These are phyloP conservation scores for Thyridium curvatum DNA, from an alignment of 2,329 filamentous ascomycete genomes.

Conservation along the genomic window DNA sequence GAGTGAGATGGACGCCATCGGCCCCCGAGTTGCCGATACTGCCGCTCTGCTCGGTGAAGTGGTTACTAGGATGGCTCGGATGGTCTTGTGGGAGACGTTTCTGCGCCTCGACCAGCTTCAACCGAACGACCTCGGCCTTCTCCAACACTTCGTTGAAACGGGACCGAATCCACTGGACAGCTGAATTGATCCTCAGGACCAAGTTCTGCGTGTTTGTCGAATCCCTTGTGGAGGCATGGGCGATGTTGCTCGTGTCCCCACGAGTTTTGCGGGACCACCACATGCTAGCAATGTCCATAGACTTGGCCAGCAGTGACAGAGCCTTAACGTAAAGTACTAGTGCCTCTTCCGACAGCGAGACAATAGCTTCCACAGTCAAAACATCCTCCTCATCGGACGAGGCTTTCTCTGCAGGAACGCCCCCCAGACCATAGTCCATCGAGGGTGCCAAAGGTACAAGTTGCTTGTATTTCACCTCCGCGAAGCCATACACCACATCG, in stretches of 20 bases:
- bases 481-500: conserved; percentile 95
- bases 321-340: conserved; percentile 95
- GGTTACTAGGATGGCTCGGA: conserved; percentile 77
- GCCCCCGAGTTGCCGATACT: conserved; percentile 51
- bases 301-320: conserved; percentile 80
- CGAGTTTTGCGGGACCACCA: conserved; percentile 84
- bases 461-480: conserved; percentile 97
- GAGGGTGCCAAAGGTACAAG: conserved; percentile 85
- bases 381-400: conserved; percentile 62
- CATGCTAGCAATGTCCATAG: conserved; percentile 87
- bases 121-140: conserved; percentile 89
- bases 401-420: conserved; percentile 47
- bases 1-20: conserved; percentile 77
- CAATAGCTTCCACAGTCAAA: conserved; percentile 77
- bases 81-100: conserved; percentile 78
- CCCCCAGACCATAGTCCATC: conserved; percentile 62
- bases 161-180: conserved; percentile 89
- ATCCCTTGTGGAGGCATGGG: conserved; percentile 23
- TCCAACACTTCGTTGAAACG: conserved; percentile 97
- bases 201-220: conserved; percentile 41
- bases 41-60: conserved; percentile 54
- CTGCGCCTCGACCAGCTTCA: conserved; percentile 82
- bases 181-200: conserved; percentile 74
- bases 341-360: conserved; percentile 87
- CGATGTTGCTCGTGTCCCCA: conserved; percentile 44